Percentiles rank a stretch among this genome's conserved stretches.
These are phyloP conservation scores for Oxytropis ochrocephala DNA, from an alignment of 306 rosid species.

Conservation along the genomic window DNA sequence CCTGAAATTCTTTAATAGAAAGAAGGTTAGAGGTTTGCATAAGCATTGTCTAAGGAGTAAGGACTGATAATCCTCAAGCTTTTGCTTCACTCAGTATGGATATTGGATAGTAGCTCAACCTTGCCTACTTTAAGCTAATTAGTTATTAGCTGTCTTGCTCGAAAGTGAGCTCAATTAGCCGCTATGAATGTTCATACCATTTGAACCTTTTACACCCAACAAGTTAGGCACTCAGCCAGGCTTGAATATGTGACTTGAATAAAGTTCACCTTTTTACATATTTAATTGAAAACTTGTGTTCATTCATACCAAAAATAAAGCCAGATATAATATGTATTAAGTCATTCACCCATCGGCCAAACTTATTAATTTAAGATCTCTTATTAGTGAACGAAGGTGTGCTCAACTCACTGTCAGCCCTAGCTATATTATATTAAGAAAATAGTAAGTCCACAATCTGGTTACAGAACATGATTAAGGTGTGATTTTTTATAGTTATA, in stretches of 20 bases:
- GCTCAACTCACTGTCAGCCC: background rate
- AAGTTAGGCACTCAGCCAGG: background rate
- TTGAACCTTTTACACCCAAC: background rate
- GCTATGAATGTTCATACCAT: background rate
- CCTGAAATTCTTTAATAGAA: background rate
- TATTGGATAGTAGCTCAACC: background rate
- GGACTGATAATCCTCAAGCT: background rate
- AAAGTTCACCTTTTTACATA: background rate
- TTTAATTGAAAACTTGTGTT: background rate
- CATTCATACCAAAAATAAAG: background rate
- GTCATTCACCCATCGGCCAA: background rate
- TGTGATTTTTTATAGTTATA: background rate
- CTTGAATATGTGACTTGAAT: background rate
- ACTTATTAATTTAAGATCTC: background rate
- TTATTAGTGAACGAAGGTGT: background rate
- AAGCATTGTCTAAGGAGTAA: background rate
- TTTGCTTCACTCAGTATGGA: background rate
- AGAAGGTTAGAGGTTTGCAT: background rate
- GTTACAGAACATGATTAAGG: background rate
- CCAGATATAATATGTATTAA: background rate
- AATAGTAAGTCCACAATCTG: background rate
- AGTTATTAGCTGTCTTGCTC: background rate
- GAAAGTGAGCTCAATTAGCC: background rate
- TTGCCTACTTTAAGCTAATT: background rate
- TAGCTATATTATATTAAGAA: conserved; percentile 4